Evolutionary conservation across 805 yeast genomes (phyloP).

Genomic region (Nakazawaea pomicola): DNA sequence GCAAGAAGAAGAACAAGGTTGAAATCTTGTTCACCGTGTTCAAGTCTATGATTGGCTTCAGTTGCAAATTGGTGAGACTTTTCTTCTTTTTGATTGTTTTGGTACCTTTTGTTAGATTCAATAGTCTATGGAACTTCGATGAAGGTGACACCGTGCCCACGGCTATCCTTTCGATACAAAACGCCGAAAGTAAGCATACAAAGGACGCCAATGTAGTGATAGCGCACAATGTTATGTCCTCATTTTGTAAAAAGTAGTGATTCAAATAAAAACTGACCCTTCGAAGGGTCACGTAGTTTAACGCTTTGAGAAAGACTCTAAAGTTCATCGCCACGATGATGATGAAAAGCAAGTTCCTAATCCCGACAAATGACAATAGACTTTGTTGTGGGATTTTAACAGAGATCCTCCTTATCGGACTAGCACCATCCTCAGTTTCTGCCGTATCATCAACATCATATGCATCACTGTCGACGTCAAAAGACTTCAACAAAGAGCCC

Average conservation of each 20-base stretch:
- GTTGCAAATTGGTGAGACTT: constrained; percentile 6
- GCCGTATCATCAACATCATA: background rate
- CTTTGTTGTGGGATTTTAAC: background rate
- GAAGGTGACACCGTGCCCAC: constrained; percentile 1
- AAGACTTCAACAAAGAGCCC: constrained; percentile 5
- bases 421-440: background rate
- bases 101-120: background rate
- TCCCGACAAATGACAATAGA: constrained; percentile 8
- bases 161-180: background rate
- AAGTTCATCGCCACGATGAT: constrained; percentile 4
- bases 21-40: background rate
- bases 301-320: background rate
- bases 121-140: constrained; percentile 3
- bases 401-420: no score
- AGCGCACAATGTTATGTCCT: constrained; percentile 1
- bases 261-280: background rate
- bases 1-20: constrained; percentile 19
- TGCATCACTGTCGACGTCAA: constrained; percentile 2
- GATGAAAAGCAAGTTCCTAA: constrained; percentile 11
- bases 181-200: background rate
- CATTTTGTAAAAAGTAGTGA: constrained; percentile 1
- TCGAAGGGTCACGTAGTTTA: background rate
- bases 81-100: constrained; percentile 1
- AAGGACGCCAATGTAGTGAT: background rate
- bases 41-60: background rate